A percentile compares a stretch with the other conserved stretches of the same genome.
Conservation (phyloP, 2,329 filamentous ascomycete genomes). For the Pestalotiopsis sp. region DNA sequence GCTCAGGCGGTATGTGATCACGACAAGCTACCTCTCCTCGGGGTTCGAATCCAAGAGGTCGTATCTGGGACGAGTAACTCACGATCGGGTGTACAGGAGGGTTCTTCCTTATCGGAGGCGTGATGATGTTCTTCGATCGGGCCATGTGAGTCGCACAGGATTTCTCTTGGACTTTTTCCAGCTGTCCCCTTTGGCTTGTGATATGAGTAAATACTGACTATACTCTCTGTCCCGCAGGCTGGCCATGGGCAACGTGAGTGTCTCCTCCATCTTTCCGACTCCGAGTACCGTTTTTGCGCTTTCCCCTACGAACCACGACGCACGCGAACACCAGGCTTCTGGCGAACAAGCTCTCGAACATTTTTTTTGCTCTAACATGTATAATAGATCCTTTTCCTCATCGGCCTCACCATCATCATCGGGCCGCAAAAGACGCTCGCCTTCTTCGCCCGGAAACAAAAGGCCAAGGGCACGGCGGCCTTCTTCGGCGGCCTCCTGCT, state of each 20-base stretch:
- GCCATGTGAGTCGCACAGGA: constrained; percentile 69
- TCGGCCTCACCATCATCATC: constrained; percentile 95
- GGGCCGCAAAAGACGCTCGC: constrained; percentile 85
- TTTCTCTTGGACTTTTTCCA: constrained; percentile 10
- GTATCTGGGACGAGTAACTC: constrained; percentile 14
- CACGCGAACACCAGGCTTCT: background rate
- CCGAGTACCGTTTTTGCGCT: constrained; percentile 14
- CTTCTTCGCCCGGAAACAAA: constrained; percentile 94
- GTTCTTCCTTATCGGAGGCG: constrained; percentile 91
- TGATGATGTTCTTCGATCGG: constrained; percentile 96
- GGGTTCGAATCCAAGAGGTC: no score
- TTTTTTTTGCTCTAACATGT: constrained; percentile 10
- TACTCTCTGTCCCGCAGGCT: constrained; percentile 60
- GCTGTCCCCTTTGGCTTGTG: background rate
- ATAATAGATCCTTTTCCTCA: constrained; percentile 88
- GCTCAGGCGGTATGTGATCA: constrained; percentile 82
- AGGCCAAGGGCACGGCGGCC: constrained; percentile 86
- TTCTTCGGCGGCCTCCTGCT: constrained; percentile 83
- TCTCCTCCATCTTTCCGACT: constrained; percentile 1
- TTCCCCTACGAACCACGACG: constrained; percentile 1
- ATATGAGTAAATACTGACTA: constrained; percentile 16
- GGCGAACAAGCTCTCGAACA: constrained; percentile 5
- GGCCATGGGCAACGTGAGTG: constrained; percentile 90
- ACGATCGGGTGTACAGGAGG: constrained; percentile 62
- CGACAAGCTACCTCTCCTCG: background rate